Evolutionary conservation across 805 yeast species (phyloP), one percentile per base, ranked within the genome.

Genomic region (Teunomyces stri): DNA sequence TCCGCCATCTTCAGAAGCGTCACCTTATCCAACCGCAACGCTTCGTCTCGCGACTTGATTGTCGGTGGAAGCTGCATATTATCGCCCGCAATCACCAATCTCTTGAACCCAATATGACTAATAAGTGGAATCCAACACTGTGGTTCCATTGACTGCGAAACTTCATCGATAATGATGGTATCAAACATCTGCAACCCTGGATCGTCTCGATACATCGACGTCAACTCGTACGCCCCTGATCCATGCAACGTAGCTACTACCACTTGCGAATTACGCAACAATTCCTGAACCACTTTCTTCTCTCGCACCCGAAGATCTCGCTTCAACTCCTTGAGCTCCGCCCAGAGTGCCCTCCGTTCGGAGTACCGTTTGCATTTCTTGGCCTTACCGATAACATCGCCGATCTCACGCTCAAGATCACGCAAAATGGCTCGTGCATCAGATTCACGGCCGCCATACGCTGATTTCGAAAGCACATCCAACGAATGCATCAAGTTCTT

Each of bases 71-170:
- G 70, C 64, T 92, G 99, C 68, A 82, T 82, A 59, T 91, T 86
- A 61, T 92, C 99, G 44, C 99, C 99, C 0, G 98, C 97, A 20
- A 92, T 75, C 1, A 92, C 79, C 20, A 92, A 63, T 45, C 82
- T 76, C 30, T 75, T 73, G 36, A 80, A 18, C 6, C 81, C 75
- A 11, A 75, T 66, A 57, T 87, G 92, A 33, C 79, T 77, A 3
- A 89, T 73, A 5, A 94, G 51, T 0, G 99, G 97, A 20, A 92
- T 90, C 97, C 97, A 91, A 58, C 97, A 90, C 54, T 92, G 96
- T 1, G 97, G 96, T 59, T 92, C 97, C 46, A 92, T 67, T 9
- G 97, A 78, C 64, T 92, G 99, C 0, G 97, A 89, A 0, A 92
- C 97, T 65, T 92, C 99, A 66, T 92, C 99, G 30, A 92, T 91